These are phyloP conservation scores for carrot (Daucus carota) DNA, from an alignment of 129 eudicot species.

Conservation along the genomic window DH1_v3.0 NC_030383.2:47416001-47416500, in stretches of 20 bases:
- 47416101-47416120: background rate
- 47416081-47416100: background rate
- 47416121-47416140: background rate
- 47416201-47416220: conserved; percentile 1
- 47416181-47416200: background rate
- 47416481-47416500: background rate
- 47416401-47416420: conserved; percentile 65
- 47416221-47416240: background rate
- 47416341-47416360: conserved; percentile 47
- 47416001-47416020: too few relatives aligned
- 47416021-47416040: too few relatives aligned
- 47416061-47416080: too few relatives aligned
- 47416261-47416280: background rate
- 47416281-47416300: background rate
- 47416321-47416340: conserved; percentile 57
- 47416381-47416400: conserved; percentile 72
- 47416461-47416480: background rate
- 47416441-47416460: background rate
- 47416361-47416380: conserved; percentile 79
- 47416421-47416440: conserved; percentile 72
- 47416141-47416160: background rate
- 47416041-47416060: background rate
- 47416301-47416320: conserved; percentile 42
- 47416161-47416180: background rate
- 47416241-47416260: background rate